phyloP scores from a whole-genome alignment of 2,329 filamentous ascomycete genomes.

The Aspergillus thermomutatus region DNA sequence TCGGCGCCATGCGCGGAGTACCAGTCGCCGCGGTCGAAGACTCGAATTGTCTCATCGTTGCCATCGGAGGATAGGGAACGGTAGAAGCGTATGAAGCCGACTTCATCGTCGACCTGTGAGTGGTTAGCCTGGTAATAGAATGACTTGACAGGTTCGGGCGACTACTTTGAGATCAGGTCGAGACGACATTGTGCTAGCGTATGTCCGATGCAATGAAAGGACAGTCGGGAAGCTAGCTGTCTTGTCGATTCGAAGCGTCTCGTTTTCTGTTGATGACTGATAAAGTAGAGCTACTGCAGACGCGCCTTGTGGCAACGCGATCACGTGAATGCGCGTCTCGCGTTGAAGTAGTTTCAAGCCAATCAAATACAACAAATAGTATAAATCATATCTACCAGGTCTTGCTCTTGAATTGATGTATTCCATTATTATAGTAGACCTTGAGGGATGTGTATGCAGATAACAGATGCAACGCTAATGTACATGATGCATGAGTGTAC shows the following conservation, averaged over 20 bases:
- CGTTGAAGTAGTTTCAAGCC: slow-evolving; percentile 17
- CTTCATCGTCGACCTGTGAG: slow-evolving; percentile 84
- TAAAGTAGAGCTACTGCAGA: slow-evolving; percentile 2
- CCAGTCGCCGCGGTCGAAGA: slow-evolving; percentile 93
- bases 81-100: slow-evolving; percentile 95
- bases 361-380: slow-evolving; percentile 6
- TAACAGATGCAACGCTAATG: slow-evolving; percentile 17
- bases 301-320: slow-evolving; percentile 24
- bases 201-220: slow-evolving; percentile 10
- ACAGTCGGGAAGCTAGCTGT: slow-evolving; percentile 7
- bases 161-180: slow-evolving; percentile 68
- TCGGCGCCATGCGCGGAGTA: slow-evolving; percentile 65
- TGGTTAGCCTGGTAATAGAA: slow-evolving; percentile 7
- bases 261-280: background rate
- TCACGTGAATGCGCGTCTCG: slow-evolving; percentile 37
- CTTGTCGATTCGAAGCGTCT: slow-evolving; percentile 9
- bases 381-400: background rate
- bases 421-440: background rate
- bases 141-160: background rate
- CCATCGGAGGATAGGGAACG: slow-evolving; percentile 72
- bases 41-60: slow-evolving; percentile 66
- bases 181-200: slow-evolving; percentile 59
- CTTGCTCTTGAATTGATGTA: background rate
- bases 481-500: slow-evolving; percentile 26
- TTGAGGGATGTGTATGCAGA: background rate